These are phyloP conservation scores for Panicum hallii DNA, from an alignment of 202 grass and related monocot genomes.

Conservation along the genomic window DNA sequence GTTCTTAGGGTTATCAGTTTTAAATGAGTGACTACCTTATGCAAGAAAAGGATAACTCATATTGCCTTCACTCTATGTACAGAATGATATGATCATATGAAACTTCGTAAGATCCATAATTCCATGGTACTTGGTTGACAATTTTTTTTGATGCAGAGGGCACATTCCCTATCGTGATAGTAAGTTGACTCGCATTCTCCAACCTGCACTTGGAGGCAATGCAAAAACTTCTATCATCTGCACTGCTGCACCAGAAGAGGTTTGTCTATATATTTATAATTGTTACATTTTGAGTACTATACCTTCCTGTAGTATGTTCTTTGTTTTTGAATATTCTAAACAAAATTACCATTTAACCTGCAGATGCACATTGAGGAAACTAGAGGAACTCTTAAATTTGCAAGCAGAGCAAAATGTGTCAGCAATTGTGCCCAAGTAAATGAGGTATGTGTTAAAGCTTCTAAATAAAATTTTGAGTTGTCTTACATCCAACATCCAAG, in stretches of 20 bases:
- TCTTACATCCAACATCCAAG: neutral
- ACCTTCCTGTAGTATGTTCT: conserved; percentile 10
- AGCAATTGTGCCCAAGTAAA: conserved; percentile 99
- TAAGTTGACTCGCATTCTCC: conserved; percentile 94
- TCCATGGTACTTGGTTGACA: conserved; percentile 24
- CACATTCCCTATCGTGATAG: conserved; percentile 99
- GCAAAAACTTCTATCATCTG: conserved; percentile 97
- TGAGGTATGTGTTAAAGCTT: conserved; percentile 60
- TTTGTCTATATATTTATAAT: conserved; percentile 36
- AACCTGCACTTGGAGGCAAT: conserved; percentile 97
- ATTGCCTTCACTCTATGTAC: neutral
- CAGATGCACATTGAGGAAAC: conserved; percentile 91
- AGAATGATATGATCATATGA: neutral
- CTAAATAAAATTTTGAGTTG: conserved; percentile 2
- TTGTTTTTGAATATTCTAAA: conserved; percentile 9
- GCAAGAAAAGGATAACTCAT: neutral
- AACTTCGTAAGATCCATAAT: neutral
- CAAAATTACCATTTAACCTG: conserved; percentile 9
- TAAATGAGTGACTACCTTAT: neutral
- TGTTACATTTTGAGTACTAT: neutral
- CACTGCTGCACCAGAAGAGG: conserved; percentile 92
- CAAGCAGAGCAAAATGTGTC: conserved; percentile 91
- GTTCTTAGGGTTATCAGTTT: neutral
- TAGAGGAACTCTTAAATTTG: conserved; percentile 97
- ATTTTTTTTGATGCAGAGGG: conserved; percentile 69